These are phyloP conservation scores for Entonaema liquescens DNA, from an alignment of 495 filamentous ascomycete genomes.

Conservation along the genomic window DNA sequence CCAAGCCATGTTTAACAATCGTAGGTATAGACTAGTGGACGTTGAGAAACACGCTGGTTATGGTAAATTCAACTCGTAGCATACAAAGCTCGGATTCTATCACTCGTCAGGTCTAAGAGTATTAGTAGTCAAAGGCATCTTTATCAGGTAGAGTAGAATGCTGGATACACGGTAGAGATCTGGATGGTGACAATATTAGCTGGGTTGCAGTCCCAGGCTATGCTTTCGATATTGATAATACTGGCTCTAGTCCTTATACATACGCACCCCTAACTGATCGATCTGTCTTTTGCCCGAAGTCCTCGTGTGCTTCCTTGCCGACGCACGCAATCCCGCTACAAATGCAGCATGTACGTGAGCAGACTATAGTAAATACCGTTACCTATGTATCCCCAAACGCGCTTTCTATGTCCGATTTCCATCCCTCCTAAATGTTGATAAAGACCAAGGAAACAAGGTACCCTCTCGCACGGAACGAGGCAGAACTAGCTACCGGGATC, in stretches of 20 bases:
- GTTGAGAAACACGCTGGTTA: no score
- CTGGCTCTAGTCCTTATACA: conserved; percentile 64
- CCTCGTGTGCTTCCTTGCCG: conserved; percentile 19
- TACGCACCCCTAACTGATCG: conserved; percentile 16
- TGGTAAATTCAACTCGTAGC: no score
- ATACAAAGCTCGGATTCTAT: background rate
- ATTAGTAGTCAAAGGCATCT: background rate
- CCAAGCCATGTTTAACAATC: no score
- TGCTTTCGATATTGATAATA: conserved; percentile 37
- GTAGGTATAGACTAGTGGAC: no score
- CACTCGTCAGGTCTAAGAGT: background rate
- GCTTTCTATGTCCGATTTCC: conserved; percentile 35
- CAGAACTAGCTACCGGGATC: conserved; percentile 26
- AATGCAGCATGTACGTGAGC: conserved; percentile 27
- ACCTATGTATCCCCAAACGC: conserved; percentile 25
- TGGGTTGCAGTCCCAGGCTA: conserved; percentile 1
- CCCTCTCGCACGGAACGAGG: background rate
- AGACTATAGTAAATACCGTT: conserved; percentile 22
- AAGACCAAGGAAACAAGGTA: conserved; percentile 12
- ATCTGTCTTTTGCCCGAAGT: conserved; percentile 10
- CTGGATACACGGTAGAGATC: background rate
- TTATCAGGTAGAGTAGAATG: background rate
- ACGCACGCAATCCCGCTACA: conserved; percentile 19
- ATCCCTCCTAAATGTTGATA: conserved; percentile 18
- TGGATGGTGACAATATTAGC: conserved; percentile 3